Base-by-base conservation (phyloP, 208 protist genomes). In the Trypanosomatidae sp. region DNA sequence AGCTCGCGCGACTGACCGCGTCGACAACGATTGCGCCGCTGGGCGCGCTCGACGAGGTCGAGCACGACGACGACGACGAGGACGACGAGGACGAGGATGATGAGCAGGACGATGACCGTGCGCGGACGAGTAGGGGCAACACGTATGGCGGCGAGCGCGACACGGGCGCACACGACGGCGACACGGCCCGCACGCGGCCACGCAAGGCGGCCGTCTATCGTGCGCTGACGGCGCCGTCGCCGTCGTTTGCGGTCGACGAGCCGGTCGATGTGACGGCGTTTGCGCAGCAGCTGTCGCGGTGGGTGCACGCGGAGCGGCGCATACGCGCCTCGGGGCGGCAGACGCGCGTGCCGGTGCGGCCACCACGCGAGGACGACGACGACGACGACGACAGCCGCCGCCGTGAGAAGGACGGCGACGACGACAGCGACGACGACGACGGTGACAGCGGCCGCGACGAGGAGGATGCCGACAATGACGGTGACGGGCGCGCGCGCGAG, bases 1-100 rank as follows among this genome's bases (percentile, higher is more conserved):
- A 97, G 56, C 82, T 98, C 27, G 69, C 89, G 20, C 87, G 95
- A 56, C 96, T 98, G 49, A 62, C 78, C 19, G 86, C 79, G 48
- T 55, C 67, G 27, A 95, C 92, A 15, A 79, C 68, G 40, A 77
- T 98, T 40, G 64, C 73, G 19, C 95, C 95, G 6, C 39, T 70
- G n/a, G 85, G 88, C 0, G 88, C 85, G 6, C 56, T 94, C 20
- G 84, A 84, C 33, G 56, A 87, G 45, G 64, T 83, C 24, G 87
- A 94, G 45, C 77, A 84, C 44, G 56, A 74, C 2, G 72, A 57
- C n/a, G 73, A 86, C n/a, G 75, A 86, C 3, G 73, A 92, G 6
- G 81, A 92, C 33, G 83, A 91, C 22, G 73, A 86, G 19, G 80
- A 81, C 7, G 83, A 87, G 42, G 81, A 76, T 7, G 76, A 74